Evolutionary conservation across 108 stramenopile genomes (phyloP).

Genomic region (Seminavis robusta): DNA sequence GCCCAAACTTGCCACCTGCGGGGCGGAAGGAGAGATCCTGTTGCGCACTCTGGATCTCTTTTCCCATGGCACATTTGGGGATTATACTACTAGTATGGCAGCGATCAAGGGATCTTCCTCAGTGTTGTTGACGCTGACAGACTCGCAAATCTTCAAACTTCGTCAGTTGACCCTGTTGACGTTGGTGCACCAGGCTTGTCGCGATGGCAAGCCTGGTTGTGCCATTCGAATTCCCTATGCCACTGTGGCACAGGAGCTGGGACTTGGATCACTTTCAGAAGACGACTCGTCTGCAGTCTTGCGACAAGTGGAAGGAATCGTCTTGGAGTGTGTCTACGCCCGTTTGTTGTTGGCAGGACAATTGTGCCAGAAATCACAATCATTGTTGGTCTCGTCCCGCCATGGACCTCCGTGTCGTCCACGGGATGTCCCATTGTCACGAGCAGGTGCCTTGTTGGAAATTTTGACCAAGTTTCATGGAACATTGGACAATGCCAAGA

Average conservation of each 20-base stretch:
- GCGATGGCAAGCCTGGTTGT: background rate
- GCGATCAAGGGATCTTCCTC: too few species aligned
- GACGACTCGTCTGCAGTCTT: too few species aligned
- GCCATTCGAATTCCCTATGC: constrained; percentile 30
- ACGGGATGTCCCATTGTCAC: constrained; percentile 2
- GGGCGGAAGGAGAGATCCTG: constrained; percentile 10
- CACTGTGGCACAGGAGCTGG: constrained; percentile 11
- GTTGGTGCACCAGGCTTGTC: constrained; percentile 32
- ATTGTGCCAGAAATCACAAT: constrained; percentile 33
- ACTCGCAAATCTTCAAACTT: constrained; percentile 34
- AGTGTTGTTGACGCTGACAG: constrained; percentile 25
- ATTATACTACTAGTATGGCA: too few species aligned
- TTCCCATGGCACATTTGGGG: constrained; percentile 36
- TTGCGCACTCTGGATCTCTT: constrained; percentile 47
- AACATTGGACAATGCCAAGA: too few species aligned
- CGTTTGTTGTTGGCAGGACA: constrained; percentile 25
- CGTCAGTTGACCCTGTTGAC: constrained; percentile 40
- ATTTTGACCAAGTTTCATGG: too few species aligned
- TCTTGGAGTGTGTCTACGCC: constrained; percentile 38
- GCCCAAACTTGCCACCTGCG: background rate
- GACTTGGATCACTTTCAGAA: too few species aligned
- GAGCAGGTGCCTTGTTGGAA: too few species aligned
- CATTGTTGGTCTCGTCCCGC: too few species aligned
- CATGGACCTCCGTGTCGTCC: constrained; percentile 1
- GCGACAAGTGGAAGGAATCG: constrained; percentile 36